Evolutionary conservation across 176 grass and related monocot genomes (phyloP).

Genomic region (Panicum miliaceum): DNA sequence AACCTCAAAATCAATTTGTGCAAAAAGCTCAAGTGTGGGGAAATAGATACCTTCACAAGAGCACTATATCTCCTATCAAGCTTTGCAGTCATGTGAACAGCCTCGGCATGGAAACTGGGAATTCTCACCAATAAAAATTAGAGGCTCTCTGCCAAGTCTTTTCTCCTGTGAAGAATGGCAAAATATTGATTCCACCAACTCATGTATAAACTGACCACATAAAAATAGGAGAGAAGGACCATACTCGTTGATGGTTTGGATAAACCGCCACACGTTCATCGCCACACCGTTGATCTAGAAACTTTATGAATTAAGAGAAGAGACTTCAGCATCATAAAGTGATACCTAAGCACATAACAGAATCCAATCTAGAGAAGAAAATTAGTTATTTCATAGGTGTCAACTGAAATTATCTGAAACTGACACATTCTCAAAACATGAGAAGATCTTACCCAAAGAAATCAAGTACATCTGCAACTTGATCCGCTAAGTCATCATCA

Average conservation of each 20-base stretch:
- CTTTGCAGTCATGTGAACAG: constrained; percentile 86
- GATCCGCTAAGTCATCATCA: constrained; percentile 87
- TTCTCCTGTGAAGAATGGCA: constrained; percentile 65
- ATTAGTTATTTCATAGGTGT: constrained; percentile 15
- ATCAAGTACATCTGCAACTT: constrained; percentile 88
- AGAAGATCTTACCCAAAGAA: constrained; percentile 82
- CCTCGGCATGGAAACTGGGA: constrained; percentile 86
- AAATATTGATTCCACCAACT: constrained; percentile 36
- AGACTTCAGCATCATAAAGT: constrained; percentile 38
- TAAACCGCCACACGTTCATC: constrained; percentile 87
- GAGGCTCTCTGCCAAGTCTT: constrained; percentile 78
- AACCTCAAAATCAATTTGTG: neutral
- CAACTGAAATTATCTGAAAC: neutral
- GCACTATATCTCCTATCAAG: constrained; percentile 80
- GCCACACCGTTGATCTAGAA: constrained; percentile 83
- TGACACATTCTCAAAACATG: neutral
- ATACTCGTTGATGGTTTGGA: constrained; percentile 91
- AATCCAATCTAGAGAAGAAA: constrained; percentile 62
- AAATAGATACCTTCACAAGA: constrained; percentile 76
- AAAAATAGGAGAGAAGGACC: constrained; percentile 19
- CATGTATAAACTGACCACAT: constrained; percentile 8
- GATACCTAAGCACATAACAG: constrained; percentile 98
- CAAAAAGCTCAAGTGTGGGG: neutral
- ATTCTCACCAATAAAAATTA: constrained; percentile 90
- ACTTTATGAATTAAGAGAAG: constrained; percentile 63